phyloP scores from a whole-genome alignment of 331 rosid species.

The Malus hybrid region DNA sequence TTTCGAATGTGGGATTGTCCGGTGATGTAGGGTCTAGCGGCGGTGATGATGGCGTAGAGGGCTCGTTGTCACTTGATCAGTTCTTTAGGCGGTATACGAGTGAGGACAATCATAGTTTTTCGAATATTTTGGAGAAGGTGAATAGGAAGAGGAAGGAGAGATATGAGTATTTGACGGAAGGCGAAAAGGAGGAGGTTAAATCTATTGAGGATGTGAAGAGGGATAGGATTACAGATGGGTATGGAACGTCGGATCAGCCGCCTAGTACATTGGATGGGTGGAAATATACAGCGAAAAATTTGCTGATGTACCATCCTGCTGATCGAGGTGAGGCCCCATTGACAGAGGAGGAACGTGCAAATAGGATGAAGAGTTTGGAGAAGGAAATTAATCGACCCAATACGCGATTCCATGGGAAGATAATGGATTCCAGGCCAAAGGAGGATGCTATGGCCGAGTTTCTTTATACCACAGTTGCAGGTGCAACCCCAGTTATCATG shows the following conservation, averaged over 20 bases:
- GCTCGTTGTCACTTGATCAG: slow-evolving; percentile 58
- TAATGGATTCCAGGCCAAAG: slow-evolving; percentile 64
- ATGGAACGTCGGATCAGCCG: slow-evolving; percentile 89
- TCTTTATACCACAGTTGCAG: slow-evolving; percentile 70
- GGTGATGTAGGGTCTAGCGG: slow-evolving; percentile 19
- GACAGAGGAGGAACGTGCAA: slow-evolving; percentile 71
- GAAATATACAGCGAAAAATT: slow-evolving; percentile 73
- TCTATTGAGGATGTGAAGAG: slow-evolving; percentile 72
- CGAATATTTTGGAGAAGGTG: slow-evolving; percentile 73
- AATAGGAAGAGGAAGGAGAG: slow-evolving; percentile 98
- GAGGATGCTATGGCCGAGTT: slow-evolving; percentile 74
- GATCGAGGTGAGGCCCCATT: slow-evolving; percentile 83
- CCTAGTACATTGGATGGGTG: slow-evolving; percentile 82
- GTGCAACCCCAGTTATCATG: slow-evolving; percentile 60
- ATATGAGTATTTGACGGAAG: slow-evolving; percentile 56
- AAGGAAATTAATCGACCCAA: slow-evolving; percentile 62
- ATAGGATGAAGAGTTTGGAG: slow-evolving; percentile 64
- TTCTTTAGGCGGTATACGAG: slow-evolving; percentile 79
- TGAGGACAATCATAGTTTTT: slow-evolving; percentile 81
- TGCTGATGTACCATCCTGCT: slow-evolving; percentile 90
- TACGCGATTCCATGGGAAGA: slow-evolving; percentile 76
- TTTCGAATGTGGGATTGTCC: slow-evolving; percentile 2
- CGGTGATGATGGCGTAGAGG: slow-evolving; percentile 31
- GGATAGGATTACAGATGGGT: slow-evolving; percentile 89
- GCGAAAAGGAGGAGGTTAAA: slow-evolving; percentile 43